Evolutionary conservation across 2,329 filamentous ascomycete genomes (phyloP), one percentile per base, ranked within the genome.

Genomic region (Chalaropsis ovoidea): DNA sequence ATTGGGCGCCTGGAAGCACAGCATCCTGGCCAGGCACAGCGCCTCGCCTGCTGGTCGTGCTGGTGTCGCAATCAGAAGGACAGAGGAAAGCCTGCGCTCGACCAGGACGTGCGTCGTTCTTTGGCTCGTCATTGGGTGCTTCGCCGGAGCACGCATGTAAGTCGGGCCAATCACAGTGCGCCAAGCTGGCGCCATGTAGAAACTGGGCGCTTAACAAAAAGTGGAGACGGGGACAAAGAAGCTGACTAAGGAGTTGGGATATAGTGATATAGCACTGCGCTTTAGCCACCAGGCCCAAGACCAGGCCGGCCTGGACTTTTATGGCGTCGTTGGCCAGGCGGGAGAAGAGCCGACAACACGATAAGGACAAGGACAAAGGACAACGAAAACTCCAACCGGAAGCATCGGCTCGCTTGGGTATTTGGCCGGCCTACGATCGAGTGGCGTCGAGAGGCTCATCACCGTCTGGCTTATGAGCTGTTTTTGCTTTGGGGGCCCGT

Each of bases 161-260:
- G 39, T 62, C 41, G 39, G 22, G n/a, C 60, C 60, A 42, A 45
- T 43, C 60, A 42, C 19, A 43, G 11, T 42, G 60, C 60, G 42
- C 19, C 39, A 62, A 62, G 39, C n/a, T 4, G 6, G 39, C 35
- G 24, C 42, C 24, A 45, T 15, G 11, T 24, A 17, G n/a, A 42
- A 27, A 5, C 39, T 17, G 24, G 42, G 39, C 42, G 35, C 42
- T 61, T 61, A 43, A 27, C 11, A 45, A 13, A 22, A 61, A 35
- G 31, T 19, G n/a, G 56, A 15, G 39, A 22, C 15, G 19, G 60
- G n/a, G 31, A n/a, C 10, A 10, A 1, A n/a, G 10, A 35, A n/a
- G 17, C 1, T 39, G 52, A 39, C 27, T 39, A 52, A 22, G 2
- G 8, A 13, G 54, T n/a, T 35, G 27, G 13, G 4, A n/a, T 19